These are phyloP conservation scores for Cyberlindnera nakhonratchasimensis DNA, from an alignment of 805 yeast genomes.

Conservation along the genomic window DNA sequence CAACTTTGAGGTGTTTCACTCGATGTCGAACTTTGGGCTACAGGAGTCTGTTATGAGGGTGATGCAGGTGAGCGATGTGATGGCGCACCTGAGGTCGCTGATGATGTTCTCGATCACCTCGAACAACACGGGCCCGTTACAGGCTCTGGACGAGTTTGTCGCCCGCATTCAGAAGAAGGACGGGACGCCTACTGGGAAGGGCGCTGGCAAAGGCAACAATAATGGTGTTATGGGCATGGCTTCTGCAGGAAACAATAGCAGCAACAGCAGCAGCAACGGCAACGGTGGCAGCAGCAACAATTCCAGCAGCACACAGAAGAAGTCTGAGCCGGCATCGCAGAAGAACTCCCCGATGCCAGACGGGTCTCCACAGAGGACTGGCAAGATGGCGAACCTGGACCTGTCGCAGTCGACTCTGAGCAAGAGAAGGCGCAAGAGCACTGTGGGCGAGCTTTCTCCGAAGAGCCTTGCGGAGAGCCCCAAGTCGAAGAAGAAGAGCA, in stretches of 20 bases:
- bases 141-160: slow-evolving; percentile 46
- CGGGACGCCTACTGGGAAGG: slow-evolving; percentile 4
- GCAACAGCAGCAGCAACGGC: background rate
- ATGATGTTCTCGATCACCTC: slow-evolving; percentile 52
- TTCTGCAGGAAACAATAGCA: background rate
- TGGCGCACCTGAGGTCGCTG: slow-evolving; percentile 66
- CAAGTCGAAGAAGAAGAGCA: slow-evolving; percentile 8
- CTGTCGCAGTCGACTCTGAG: slow-evolving; percentile 33
- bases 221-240: background rate
- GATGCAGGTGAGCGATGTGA: slow-evolving; percentile 73
- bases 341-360: slow-evolving; percentile 1
- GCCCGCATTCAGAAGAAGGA: slow-evolving; percentile 15
- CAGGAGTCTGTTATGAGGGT: slow-evolving; percentile 64
- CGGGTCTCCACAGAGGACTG: slow-evolving; percentile 1
- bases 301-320: slow-evolving; percentile 6
- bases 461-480: slow-evolving; percentile 20
- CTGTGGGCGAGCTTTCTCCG: slow-evolving; percentile 25
- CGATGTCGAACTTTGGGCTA: slow-evolving; percentile 56
- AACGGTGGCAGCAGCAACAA: background rate
- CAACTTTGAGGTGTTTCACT: slow-evolving; percentile 42
- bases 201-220: background rate
- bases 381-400: slow-evolving; percentile 27
- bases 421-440: slow-evolving; percentile 33
- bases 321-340: slow-evolving; percentile 1
- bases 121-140: slow-evolving; percentile 50